phyloP scores from a whole-genome alignment of 2,329 filamentous ascomycete species.

The Shiraia sp. region DNA sequence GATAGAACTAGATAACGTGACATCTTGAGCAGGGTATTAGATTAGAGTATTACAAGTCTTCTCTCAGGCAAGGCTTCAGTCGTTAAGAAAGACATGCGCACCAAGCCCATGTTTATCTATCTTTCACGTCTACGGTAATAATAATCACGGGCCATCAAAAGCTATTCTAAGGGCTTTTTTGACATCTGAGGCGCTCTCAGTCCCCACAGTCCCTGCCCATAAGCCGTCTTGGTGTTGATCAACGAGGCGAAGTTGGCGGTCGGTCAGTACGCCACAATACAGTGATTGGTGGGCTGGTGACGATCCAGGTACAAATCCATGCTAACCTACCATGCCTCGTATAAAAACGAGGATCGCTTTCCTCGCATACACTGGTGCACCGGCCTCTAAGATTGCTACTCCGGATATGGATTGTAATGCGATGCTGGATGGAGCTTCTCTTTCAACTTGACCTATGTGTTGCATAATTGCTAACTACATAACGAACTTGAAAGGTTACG shows the following conservation, averaged over 20 bases:
- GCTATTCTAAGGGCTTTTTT: slow-evolving; percentile 1
- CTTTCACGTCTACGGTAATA: too few species aligned
- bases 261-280: neutral
- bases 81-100: too few species aligned
- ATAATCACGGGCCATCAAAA: too few species aligned
- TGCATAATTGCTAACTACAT: neutral
- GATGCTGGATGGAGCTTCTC: too few species aligned
- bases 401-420: neutral
- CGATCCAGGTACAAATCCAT: neutral
- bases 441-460: neutral
- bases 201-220: neutral
- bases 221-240: neutral
- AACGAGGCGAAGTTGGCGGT: slow-evolving; percentile 1
- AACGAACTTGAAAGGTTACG: too few species aligned
- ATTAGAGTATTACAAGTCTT: neutral
- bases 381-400: neutral
- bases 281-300: neutral
- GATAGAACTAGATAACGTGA: neutral
- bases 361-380: neutral
- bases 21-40: neutral
- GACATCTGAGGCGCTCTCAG: neutral
- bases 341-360: neutral
- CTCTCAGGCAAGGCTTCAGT: neutral
- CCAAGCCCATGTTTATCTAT: too few species aligned
- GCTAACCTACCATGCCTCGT: neutral